Base-by-base conservation (phyloP, 495 filamentous ascomycete genomes). In the Thozetella sp. region DNA sequence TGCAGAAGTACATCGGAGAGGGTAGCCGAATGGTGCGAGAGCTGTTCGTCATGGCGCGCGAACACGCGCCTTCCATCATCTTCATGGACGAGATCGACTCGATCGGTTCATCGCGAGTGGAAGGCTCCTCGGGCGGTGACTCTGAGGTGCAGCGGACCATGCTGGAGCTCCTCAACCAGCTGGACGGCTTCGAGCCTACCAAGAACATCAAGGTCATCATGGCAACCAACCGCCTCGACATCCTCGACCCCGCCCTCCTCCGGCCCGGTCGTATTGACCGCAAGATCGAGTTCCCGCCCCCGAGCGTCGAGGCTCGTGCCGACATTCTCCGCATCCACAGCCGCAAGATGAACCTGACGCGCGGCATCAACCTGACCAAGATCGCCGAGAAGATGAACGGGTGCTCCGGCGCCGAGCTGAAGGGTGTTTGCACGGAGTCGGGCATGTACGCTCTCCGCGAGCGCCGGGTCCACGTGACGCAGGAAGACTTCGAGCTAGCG, bases 31-130 rank as follows among this genome's bases (percentile, higher is more conserved):
- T 99, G 95, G 95, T 99, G 56, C 91, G 95, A 55, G 95, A 99
- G 78, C 81, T 99, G 19, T 99, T 99, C 79, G 91, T 98, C 68
- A 99, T 99, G 95, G 95, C 95, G 19, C 85, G 95, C 70, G 95
- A 99, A 75, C 96, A 99, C 69, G 96, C 95, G 0, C 95, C 95
- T n/a, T 96, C 91, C 68, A 99, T 99, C 72, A 99, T 99, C 76
- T 99, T 99, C 82, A 99, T 99, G 94, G 95, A 99, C 78, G 95
- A 99, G 74, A 98, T 99, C 78, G 95, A 99, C 76, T 96, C 91
- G 59, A 99, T 99, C 78, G 95, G 96, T 27, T 97, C 93, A 6
- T 96, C 93, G 51, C 91, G 95, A 65, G 96, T 99, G 61, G 95
- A 99, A 64, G 93, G 93, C 1, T 93, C 90, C 53, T 93, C 91